phyloP scores from a whole-genome alignment of 768 basidiomycete genomes.

The Boletellus sp. region DNA sequence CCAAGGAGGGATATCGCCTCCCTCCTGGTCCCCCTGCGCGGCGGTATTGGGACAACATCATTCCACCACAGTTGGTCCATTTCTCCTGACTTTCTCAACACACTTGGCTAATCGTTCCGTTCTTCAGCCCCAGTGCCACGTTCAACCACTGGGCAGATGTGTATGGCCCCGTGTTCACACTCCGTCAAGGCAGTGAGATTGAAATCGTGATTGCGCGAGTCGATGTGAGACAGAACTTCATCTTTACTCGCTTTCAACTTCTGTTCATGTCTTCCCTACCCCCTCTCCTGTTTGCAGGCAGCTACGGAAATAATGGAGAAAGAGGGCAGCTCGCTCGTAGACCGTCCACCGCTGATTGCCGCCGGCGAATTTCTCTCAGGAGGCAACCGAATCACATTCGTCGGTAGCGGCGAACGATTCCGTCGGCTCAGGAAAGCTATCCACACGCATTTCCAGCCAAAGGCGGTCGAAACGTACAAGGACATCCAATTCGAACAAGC shows the following conservation, averaged over 20 bases:
- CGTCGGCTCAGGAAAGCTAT: conserved; percentile 54
- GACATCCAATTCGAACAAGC: conserved; percentile 40
- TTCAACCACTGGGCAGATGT: conserved; percentile 51
- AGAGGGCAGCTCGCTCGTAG: conserved; percentile 48
- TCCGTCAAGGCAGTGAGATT: conserved; percentile 42
- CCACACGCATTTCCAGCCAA: conserved; percentile 51
- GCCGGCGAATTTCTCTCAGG: conserved; percentile 53
- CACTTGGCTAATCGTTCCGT: too few relatives aligned
- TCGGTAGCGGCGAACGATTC: conserved; percentile 48
- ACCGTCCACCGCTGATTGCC: conserved; percentile 50
- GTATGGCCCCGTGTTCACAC: conserved; percentile 57
- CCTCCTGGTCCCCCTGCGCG: not conserved
- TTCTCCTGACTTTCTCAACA: too few relatives aligned
- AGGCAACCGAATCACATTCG: conserved; percentile 49
- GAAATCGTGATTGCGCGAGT: conserved; percentile 19
- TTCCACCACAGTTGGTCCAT: too few relatives aligned
- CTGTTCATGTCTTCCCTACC: not conserved
- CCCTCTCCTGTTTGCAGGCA: conserved; percentile 31
- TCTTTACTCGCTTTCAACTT: not conserved
- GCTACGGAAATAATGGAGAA: conserved; percentile 62
- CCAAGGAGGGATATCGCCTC: not conserved
- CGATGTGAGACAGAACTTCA: conserved; percentile 8
- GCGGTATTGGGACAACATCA: not conserved
- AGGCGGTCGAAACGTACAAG: conserved; percentile 42
- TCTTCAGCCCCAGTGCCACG: conserved; percentile 16